A percentile compares a stretch with the other conserved stretches of the same genome.
Evolutionary conservation across 169 alveolate genomes (phyloP).

Genomic region (Perkinsus marinus): DNA sequence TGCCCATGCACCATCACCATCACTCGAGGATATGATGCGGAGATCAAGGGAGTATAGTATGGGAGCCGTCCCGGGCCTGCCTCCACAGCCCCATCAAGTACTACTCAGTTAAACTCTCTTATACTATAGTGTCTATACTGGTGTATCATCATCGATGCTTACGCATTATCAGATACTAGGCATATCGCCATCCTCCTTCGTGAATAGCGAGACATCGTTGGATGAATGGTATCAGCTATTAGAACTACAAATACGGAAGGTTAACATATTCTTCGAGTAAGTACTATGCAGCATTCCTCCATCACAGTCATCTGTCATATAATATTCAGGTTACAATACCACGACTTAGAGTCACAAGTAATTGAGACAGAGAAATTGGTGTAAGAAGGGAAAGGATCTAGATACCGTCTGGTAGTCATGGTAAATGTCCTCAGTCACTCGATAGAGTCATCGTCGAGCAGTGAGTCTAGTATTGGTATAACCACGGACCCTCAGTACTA

Average conservation of each 20-base stretch:
- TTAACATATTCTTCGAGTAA: background rate
- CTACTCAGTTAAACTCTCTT: no score
- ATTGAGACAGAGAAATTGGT: background rate
- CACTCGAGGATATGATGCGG: background rate
- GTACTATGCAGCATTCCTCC: background rate
- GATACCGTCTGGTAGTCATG: background rate
- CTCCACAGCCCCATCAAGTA: background rate
- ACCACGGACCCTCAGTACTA: background rate
- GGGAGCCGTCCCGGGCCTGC: background rate
- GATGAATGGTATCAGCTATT: background rate
- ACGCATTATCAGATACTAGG: background rate
- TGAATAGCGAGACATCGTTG: background rate
- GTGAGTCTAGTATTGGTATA: background rate
- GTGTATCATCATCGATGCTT: no score
- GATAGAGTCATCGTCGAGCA: background rate
- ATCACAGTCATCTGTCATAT: background rate
- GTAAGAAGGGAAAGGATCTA: background rate
- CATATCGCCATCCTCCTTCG: background rate
- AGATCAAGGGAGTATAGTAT: background rate
- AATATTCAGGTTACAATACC: background rate
- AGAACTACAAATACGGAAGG: background rate
- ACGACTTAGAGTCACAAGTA: background rate
- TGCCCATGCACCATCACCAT: background rate
- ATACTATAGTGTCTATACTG: no score
- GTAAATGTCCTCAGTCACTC: background rate